A percentile compares a stretch with the other conserved stretches of the same genome.
Evolutionary conservation across 805 yeast species (phyloP).

Genomic region (Candida sphagnicola): DNA sequence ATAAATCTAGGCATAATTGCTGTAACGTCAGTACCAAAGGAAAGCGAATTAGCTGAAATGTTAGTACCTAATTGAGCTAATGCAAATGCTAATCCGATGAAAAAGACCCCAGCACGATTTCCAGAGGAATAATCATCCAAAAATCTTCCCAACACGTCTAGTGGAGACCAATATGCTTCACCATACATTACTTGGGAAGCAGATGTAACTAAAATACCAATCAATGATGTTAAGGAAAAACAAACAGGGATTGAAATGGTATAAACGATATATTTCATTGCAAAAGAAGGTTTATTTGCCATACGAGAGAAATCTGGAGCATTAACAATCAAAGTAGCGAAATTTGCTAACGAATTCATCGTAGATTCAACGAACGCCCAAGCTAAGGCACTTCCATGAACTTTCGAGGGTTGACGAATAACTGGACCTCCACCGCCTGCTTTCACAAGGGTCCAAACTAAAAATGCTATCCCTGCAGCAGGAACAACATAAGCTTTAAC

Average conservation of each 20-base stretch:
- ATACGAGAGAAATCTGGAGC: conserved; percentile 89
- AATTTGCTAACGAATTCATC: conserved; percentile 81
- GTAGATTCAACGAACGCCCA: conserved; percentile 82
- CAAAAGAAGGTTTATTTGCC: conserved; percentile 46
- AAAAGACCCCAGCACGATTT: conserved; percentile 41
- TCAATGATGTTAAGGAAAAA: conserved; percentile 75
- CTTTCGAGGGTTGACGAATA: conserved; percentile 45
- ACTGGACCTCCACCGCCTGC: conserved; percentile 79
- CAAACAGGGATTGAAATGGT: conserved; percentile 69
- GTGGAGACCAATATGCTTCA: conserved; percentile 76
- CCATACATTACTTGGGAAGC: conserved; percentile 69
- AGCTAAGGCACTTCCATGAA: conserved; percentile 60
- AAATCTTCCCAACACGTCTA: conserved; percentile 67
- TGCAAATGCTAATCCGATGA: conserved; percentile 35
- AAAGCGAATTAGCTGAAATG: conserved; percentile 38
- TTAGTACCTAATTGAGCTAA: conserved; percentile 41
- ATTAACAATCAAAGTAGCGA: conserved; percentile 83
- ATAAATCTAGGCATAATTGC: conserved; percentile 36
- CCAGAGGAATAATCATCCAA: conserved; percentile 41
- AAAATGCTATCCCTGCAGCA: conserved; percentile 75
- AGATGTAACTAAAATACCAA: conserved; percentile 82
- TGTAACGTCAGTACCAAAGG: conserved; percentile 40
- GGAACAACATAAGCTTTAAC: conserved; percentile 77
- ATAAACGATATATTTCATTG: conserved; percentile 38
- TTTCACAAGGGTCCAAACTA: conserved; percentile 79